Conservation (phyloP, 768 basidiomycete species). For the Serendipita vermifera region DNA sequence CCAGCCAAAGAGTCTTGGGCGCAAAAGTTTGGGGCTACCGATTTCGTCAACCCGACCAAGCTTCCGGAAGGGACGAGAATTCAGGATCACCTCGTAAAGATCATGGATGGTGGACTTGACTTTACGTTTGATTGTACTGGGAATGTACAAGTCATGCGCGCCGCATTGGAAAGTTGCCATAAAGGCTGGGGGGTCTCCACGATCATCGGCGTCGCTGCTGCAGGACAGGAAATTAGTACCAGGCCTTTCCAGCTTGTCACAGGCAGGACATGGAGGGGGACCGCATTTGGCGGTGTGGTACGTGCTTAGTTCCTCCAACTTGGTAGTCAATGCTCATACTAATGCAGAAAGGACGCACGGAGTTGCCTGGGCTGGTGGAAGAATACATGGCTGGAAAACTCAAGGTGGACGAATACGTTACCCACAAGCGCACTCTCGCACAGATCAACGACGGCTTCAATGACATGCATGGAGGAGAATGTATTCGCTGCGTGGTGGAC, state of each 20-base stretch:
- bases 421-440: constrained; percentile 60
- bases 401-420: constrained; percentile 93
- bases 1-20: constrained; percentile 78
- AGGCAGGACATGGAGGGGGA: constrained; percentile 87
- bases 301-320: constrained; percentile 20
- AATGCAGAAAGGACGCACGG: constrained; percentile 93
- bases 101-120: constrained; percentile 94
- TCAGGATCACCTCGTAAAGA: constrained; percentile 78
- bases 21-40: constrained; percentile 83
- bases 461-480: constrained; percentile 90
- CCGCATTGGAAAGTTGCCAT: constrained; percentile 96
- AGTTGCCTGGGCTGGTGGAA: constrained; percentile 85
- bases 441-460: constrained; percentile 82
- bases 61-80: constrained; percentile 71
- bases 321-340: no score
- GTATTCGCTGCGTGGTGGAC: constrained; percentile 91
- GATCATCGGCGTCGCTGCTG: constrained; percentile 92
- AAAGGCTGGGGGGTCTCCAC: constrained; percentile 98
- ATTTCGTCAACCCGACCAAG: constrained; percentile 76
- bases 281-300: constrained; percentile 84
- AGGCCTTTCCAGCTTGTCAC: constrained; percentile 57
- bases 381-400: constrained; percentile 73
- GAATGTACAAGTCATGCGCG: constrained; percentile 84
- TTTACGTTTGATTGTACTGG: constrained; percentile 97
- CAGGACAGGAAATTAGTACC: constrained; percentile 88